Base-by-base conservation (phyloP, 352 stramenopile species). In the Phytophthora melonis region DNA sequence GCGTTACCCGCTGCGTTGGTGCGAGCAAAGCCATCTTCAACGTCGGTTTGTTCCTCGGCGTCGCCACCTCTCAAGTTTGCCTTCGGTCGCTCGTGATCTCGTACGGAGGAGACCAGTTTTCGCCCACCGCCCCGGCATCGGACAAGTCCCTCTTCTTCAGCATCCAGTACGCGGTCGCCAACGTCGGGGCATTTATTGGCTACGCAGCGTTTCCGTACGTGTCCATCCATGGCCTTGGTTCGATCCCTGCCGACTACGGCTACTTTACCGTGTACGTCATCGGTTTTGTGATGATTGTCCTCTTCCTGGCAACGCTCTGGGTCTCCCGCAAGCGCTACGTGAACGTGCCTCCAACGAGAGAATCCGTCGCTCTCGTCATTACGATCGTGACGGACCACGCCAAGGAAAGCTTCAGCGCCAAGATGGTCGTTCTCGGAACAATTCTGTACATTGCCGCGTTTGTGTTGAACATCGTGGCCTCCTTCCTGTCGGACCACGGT, bases 111-210 rank as follows among this genome's bases (percentile, higher is more conserved):
- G 41, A 50, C 45, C 45, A 53, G n/a, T 53, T 53, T 27, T 30
- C 18, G 45, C 45, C 45, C 45, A 53, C 45, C n/a, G 45, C n/a
- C 9, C 45, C 45, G 4, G 18, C n/a, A 27, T 27, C 45, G n/a
- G 45, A 27, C 6, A 54, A 54, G 19, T 54, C n/a, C 14, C 19
- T 54, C 23, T 32, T 57, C 25, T 57, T 57, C 50, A 57, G 50
- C 23, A 57, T 57, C 50, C 23, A 57, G n/a, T 57, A 57, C n/a
- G 23, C 23, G 21, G 50, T 57, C 1, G 23, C 50, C 10, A 58
- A 34, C 3, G 23, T 57, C 10, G 25, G 50, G 11, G 50, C 23
- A 36, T 36, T 57, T 13, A 57, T 57, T 23, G 50, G 50, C 50
- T 34, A 57, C 23, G 50, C 14, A 21, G 50, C 14, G 13, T 57